A percentile compares a stretch with the other conserved stretches of the same genome.
phyloP scores from a whole-genome alignment of 2,329 filamentous ascomycete species.

The Didymella sp. region DNA sequence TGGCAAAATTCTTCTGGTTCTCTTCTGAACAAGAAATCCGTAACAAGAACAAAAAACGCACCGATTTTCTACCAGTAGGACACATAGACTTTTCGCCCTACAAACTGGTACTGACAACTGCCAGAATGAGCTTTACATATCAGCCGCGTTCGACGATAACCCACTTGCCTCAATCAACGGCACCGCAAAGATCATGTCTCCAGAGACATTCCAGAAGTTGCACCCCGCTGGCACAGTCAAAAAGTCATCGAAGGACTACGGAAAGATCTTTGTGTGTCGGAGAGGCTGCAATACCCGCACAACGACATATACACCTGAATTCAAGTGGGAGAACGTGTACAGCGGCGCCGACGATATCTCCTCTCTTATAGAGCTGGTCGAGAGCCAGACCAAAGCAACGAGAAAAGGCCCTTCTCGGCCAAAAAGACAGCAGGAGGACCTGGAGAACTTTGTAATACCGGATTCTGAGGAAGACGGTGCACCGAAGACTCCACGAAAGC shows the following conservation, averaged over 20 bases:
- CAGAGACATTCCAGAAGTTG: constrained; percentile 67
- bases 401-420: constrained; percentile 57
- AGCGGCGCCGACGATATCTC: constrained; percentile 71
- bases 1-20: constrained; percentile 95
- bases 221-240: constrained; percentile 80
- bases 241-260: constrained; percentile 73
- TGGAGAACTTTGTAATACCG: constrained; percentile 55
- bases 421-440: constrained; percentile 44
- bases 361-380: constrained; percentile 70
- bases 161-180: constrained; percentile 89
- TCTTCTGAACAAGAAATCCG: constrained; percentile 88
- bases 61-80: constrained; percentile 74
- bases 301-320: constrained; percentile 89
- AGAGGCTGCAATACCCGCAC: constrained; percentile 89
- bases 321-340: constrained; percentile 88
- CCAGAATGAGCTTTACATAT: constrained; percentile 91
- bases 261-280: constrained; percentile 88
- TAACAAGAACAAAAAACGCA: constrained; percentile 80
- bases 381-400: constrained; percentile 74
- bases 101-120: constrained; percentile 23
- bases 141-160: constrained; percentile 85
- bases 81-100: background rate
- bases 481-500: constrained; percentile 57
- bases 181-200: constrained; percentile 81
- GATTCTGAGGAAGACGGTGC: constrained; percentile 52